These are phyloP conservation scores for Barnettozyma hawaiiensis DNA, from an alignment of 1,139 yeast genomes.

Conservation along the genomic window DNA sequence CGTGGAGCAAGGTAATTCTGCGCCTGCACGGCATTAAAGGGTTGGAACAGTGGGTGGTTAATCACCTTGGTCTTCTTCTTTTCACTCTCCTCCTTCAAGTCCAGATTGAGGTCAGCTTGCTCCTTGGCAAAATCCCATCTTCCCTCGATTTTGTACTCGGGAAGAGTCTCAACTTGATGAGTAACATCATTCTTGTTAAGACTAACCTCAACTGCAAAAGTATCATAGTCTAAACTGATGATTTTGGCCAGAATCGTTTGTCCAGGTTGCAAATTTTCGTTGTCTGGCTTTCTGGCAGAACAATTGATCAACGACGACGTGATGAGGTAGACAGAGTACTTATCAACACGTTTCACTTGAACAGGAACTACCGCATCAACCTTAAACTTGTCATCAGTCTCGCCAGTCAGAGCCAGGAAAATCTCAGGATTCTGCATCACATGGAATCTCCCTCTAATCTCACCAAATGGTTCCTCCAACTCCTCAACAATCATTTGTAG, in stretches of 20 bases:
- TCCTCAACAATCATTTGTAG: constrained; percentile 86
- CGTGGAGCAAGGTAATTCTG: constrained; percentile 88
- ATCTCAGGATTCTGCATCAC: constrained; percentile 64
- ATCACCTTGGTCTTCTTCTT: constrained; percentile 60
- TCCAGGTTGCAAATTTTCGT: constrained; percentile 48
- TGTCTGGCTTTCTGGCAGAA: constrained; percentile 50
- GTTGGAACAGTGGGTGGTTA: constrained; percentile 87
- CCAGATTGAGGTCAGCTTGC: constrained; percentile 54
- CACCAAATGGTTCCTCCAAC: constrained; percentile 80
- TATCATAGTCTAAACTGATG: constrained; percentile 59
- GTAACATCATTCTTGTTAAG: constrained; percentile 60
- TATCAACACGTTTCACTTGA: constrained; percentile 48
- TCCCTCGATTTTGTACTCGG: constrained; percentile 49
- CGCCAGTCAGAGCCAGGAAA: constrained; percentile 89
- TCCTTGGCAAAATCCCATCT: constrained; percentile 87
- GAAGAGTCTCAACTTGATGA: constrained; percentile 45
- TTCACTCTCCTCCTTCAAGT: constrained; percentile 44
- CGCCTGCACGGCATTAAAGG: constrained; percentile 81
- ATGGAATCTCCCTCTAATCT: constrained; percentile 70
- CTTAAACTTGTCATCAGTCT: constrained; percentile 61
- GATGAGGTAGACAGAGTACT: constrained; percentile 47
- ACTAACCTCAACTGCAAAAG: constrained; percentile 70
- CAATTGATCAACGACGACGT: constrained; percentile 80
- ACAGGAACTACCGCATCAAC: constrained; percentile 78
- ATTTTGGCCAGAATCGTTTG: constrained; percentile 87